A percentile compares a stretch with the other conserved stretches of the same genome.
Evolutionary conservation across 805 yeast genomes (phyloP).

Genomic region (Pichia insulana): DNA sequence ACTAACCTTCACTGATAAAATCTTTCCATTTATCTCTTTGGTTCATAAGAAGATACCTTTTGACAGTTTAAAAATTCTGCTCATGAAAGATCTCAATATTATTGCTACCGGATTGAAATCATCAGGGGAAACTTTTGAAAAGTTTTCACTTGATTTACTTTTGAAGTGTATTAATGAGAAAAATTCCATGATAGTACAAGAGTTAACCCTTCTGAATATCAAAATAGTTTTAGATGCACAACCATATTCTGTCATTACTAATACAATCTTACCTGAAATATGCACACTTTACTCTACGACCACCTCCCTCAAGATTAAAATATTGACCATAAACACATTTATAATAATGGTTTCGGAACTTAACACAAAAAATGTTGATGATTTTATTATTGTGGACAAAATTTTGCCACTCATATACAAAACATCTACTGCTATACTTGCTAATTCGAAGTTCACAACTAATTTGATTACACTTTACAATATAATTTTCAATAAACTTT

Average conservation of each 20-base stretch:
- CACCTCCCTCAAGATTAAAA: conserved; percentile 70
- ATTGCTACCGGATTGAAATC: conserved; percentile 25
- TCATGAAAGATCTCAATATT: conserved; percentile 23
- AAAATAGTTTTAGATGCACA: conserved; percentile 26
- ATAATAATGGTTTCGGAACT: conserved; percentile 37
- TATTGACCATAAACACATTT: conserved; percentile 55
- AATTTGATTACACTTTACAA: conserved; percentile 25
- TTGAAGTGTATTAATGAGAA: conserved; percentile 20
- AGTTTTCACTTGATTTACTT: conserved; percentile 26
- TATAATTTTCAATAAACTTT: conserved; percentile 22
- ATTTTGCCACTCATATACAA: conserved; percentile 62
- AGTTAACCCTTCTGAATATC: conserved; percentile 24
- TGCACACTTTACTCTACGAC: conserved; percentile 75
- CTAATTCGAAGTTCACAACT: conserved; percentile 18
- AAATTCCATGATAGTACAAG: conserved; percentile 24
- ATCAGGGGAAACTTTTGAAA: conserved; percentile 19
- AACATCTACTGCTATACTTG: conserved; percentile 27
- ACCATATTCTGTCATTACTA: conserved; percentile 52
- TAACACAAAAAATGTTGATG: conserved; percentile 52
- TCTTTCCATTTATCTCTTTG: conserved; percentile 39
- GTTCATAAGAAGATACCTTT: conserved; percentile 20
- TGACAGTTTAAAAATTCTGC: conserved; percentile 23
- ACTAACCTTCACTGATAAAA: conserved; percentile 65
- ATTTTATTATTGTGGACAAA: conserved; percentile 62
- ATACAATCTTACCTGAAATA: conserved; percentile 63